phyloP scores from a whole-genome alignment of 805 yeast genomes.

The Candida insectalens region DNA sequence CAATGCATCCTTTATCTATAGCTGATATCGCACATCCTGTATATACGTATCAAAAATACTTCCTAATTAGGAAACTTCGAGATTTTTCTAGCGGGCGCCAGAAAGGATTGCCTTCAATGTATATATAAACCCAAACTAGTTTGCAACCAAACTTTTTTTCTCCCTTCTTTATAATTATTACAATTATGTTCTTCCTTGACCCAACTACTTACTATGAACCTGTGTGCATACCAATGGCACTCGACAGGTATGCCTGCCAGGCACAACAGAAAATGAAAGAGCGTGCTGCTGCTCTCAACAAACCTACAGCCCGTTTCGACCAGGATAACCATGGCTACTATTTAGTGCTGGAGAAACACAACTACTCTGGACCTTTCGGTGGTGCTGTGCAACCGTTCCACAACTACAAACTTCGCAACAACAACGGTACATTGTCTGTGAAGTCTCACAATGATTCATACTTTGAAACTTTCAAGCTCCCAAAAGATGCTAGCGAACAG shows the following conservation, averaged over 20 bases:
- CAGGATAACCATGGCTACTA: conserved; percentile 17
- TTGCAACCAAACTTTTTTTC: background rate
- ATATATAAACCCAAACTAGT: background rate
- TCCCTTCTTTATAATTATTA: background rate
- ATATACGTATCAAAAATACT: conserved; percentile 6
- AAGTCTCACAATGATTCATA: conserved; percentile 15
- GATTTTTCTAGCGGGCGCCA: conserved; percentile 4
- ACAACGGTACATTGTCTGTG: conserved; percentile 10
- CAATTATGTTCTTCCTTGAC: conserved; percentile 14
- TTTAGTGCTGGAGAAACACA: conserved; percentile 12
- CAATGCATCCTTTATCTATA: conserved; percentile 61
- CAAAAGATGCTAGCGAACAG: conserved; percentile 12
- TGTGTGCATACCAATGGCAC: background rate
- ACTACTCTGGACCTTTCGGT: conserved; percentile 1
- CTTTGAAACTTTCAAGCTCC: conserved; percentile 13
- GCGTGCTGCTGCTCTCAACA: background rate
- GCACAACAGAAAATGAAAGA: background rate
- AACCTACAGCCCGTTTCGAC: background rate
- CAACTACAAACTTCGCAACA: conserved; percentile 16
- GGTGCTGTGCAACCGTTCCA: conserved; percentile 9
- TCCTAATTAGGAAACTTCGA: conserved; percentile 4
- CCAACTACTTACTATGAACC: conserved; percentile 8
- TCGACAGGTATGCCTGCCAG: background rate
- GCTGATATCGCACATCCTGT: conserved; percentile 27
- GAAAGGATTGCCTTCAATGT: background rate